Base-by-base conservation (phyloP, 768 basidiomycete species). In the Mycena metata region DNA sequence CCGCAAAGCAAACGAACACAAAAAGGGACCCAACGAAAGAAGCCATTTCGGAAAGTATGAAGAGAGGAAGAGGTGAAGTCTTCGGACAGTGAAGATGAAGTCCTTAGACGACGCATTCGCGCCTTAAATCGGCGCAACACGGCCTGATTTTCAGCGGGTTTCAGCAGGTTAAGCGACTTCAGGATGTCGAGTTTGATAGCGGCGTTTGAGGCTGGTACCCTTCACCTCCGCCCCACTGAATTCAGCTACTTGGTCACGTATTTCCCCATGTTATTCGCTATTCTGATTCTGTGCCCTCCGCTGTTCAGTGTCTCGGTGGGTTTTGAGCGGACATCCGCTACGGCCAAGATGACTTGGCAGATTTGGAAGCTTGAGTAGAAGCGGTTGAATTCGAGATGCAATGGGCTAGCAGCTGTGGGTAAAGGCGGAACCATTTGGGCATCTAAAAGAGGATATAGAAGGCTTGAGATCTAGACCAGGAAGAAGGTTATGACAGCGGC, bases 1-100 rank as follows among this genome's bases (percentile, higher is more conserved):
- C 55, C 39, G 41, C 55, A n/a, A 41, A 39, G 55, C 55, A 56
- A 56, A 56, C 55, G 55, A 56, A 56, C 55, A 42, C 36, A 56
- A 56, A 56, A 39, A 56, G 54, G 23, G 54, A 56, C 8, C 36
- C 39, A 41, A 56, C 3, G 54, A 56, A 42, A 24, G 55, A 56
- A 56, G 55, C 23, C 55, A 56, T 56, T 56, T 35, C 19, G 33
- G 19, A 12, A 51, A 39, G 21, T 39, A n/a, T 56, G 55, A 23
- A 56, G 35, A 39, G 39, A 41, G 55, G 30, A 30, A 30, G 55
- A 55, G 52, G 21, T 7, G 24, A 56, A 42, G 5, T 39, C 55
- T 52, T 35, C 51, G 5, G 55, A 35, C 17, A 17, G 30, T 36
- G 55, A 56, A 42, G 55, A 56, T 56, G 55, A 41, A 42, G 55